These are phyloP conservation scores for Saccharomyces eubayanus DNA, from an alignment of 805 yeast genomes.

Conservation along the genomic window DNA sequence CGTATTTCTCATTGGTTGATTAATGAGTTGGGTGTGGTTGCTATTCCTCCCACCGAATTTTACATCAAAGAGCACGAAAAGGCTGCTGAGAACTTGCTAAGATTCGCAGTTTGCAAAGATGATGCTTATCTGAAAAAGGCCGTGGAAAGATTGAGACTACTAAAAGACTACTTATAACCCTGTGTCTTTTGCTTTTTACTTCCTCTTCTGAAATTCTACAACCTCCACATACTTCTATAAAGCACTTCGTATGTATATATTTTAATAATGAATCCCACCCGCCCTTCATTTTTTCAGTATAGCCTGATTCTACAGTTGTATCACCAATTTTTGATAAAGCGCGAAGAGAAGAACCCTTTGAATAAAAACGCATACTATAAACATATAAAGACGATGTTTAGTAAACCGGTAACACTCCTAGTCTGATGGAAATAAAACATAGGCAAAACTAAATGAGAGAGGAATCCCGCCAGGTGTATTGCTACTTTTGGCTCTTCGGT, in stretches of 20 bases:
- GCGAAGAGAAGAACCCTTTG: background rate
- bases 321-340: too few relatives aligned
- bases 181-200: background rate
- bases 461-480: constrained; percentile 26
- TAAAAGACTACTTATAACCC: constrained; percentile 51
- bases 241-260: background rate
- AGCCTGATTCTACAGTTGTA: background rate
- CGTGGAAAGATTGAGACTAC: constrained; percentile 58
- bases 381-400: background rate
- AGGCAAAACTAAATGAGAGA: background rate
- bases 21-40: constrained; percentile 85
- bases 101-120: constrained; percentile 96
- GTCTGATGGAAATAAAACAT: background rate
- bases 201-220: background rate
- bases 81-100: constrained; percentile 72
- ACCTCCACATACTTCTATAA: background rate
- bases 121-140: constrained; percentile 76
- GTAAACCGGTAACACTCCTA: background rate
- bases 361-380: background rate
- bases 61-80: constrained; percentile 61
- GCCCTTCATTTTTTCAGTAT: background rate
- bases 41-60: constrained; percentile 97
- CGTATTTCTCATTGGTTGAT: constrained; percentile 87
- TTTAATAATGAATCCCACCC: background rate
- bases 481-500: constrained; percentile 75